Percentiles rank a stretch among this genome's conserved stretches.
Conservation (phyloP, 75 land plant genomes). For the Picea sitchensis region DNA sequence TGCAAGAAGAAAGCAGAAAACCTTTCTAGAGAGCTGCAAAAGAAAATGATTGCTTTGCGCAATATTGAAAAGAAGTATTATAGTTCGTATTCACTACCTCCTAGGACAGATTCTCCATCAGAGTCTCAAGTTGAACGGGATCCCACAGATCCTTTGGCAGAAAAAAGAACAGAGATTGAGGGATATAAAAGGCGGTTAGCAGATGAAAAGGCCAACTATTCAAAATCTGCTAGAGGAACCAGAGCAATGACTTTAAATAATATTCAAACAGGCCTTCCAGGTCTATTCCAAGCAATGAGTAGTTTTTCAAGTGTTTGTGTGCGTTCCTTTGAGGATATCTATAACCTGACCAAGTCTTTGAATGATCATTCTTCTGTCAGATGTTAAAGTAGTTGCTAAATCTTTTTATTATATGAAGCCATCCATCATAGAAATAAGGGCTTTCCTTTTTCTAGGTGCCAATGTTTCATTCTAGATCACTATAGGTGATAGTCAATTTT, state of each 20-base stretch:
- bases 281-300: conserved; percentile 79
- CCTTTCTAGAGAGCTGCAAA: conserved; percentile 63
- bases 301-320: conserved; percentile 67
- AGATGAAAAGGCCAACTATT: conserved; percentile 59
- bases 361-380: not conserved
- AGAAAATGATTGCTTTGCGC: conserved; percentile 41
- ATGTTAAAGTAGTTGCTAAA: not conserved
- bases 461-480: conserved; percentile 3
- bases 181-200: conserved; percentile 51
- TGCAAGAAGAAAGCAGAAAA: conserved; percentile 68
- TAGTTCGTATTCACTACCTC: conserved; percentile 27
- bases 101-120: not conserved
- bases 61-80: conserved; percentile 41
- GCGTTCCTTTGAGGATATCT: conserved; percentile 43
- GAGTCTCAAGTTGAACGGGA: not conserved
- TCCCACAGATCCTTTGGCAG: conserved; percentile 20
- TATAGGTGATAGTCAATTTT: conserved; percentile 10
- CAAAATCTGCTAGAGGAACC: conserved; percentile 56
- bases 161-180: conserved; percentile 52
- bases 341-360: conserved; percentile 32
- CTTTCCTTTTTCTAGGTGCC: not conserved
- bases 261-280: conserved; percentile 81
- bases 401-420: not conserved
- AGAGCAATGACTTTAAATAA: conserved; percentile 80
- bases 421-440: conserved; percentile 8